Percentiles rank a stretch among this genome's conserved stretches.
Conservation (phyloP, 2,329 filamentous ascomycete genomes). For the Penicillium verrucosum region DNA sequence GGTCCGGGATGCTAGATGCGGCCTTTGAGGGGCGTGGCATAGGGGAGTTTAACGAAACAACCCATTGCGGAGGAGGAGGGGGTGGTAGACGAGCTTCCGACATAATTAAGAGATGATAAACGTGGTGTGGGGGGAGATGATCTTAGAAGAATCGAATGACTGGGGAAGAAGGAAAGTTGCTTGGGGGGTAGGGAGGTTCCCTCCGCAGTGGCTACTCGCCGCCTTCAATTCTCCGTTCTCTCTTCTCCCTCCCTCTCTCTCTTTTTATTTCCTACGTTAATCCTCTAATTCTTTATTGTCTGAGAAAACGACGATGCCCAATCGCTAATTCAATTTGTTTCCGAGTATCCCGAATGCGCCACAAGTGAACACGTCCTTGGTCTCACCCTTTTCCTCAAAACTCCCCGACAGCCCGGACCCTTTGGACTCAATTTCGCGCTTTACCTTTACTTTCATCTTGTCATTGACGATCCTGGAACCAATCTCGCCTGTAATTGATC, state of each 20-base stretch:
- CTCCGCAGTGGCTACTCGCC: conserved; percentile 28
- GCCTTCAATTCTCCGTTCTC: conserved; percentile 24
- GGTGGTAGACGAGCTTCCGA: conserved; percentile 28
- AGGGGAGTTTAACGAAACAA: conserved; percentile 70
- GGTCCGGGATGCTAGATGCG: conserved; percentile 67
- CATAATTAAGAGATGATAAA: conserved; percentile 11
- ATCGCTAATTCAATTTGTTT: conserved; percentile 14
- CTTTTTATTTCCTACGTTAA: conserved; percentile 6
- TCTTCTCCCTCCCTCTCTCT: conserved; percentile 12
- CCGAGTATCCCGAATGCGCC: conserved; percentile 14
- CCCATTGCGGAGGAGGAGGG: conserved; percentile 70
- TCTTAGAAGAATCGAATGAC: conserved; percentile 9
- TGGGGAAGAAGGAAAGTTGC: conserved; percentile 7
- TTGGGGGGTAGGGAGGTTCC: conserved; percentile 19
- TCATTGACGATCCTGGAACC: conserved; percentile 3
- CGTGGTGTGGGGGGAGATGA: conserved; percentile 6
- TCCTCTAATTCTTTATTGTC: conserved; percentile 2
- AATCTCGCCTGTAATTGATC: conserved; percentile 21
- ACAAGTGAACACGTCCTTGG: conserved; percentile 10
- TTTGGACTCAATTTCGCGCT: conserved; percentile 1
- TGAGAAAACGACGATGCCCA: conserved; percentile 12
- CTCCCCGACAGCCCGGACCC: not conserved
- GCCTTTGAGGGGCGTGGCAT: conserved; percentile 64
- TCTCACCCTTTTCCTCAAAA: conserved; percentile 18
- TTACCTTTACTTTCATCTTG: not conserved